Base-by-base conservation (phyloP, 768 basidiomycete genomes). In the Cystobasidiopsis lactophilus region DNA sequence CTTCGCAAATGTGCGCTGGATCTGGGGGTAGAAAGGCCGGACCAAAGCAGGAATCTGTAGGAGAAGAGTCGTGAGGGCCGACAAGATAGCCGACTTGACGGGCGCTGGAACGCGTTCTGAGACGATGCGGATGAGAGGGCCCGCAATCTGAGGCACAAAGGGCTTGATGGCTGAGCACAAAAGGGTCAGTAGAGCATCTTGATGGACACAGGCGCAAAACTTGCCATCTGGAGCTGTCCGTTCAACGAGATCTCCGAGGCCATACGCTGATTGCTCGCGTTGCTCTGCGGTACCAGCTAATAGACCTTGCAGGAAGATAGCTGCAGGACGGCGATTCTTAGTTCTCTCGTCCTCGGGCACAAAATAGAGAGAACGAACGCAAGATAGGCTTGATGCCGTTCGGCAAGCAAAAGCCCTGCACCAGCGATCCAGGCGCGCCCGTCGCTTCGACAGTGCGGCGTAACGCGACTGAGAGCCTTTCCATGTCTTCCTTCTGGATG, bases 1-100 rank as follows among this genome's bases (percentile, higher is more conserved):
- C 69, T 96, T 96, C 64, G 93, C 82, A 62, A 96, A 95, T 0
- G 88, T 95, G 31, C 89, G 77, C 62, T 95, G 91, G 31, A 96
- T 69, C 62, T 96, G 93, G 2, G 91, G 93, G 75, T 95, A 95
- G 78, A 96, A 96, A 2, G 91, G 91, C 66, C 83, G 85, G 60
- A 96, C 85, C 59, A 91, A 83, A 3, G 73, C 70, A 0, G 89
- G 88, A 23, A 93, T 88, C 41, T 76, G 74, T 57, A 78, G 77
- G 40, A 96, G 71, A 77, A 95, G 84, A 21, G 78, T 76, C 0
- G 78, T 76, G 47, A 98, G 74, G 4, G 89, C 84, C 31, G 74
- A 75, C 29, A 98, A 73, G 59, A 98, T 89, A 13, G 81, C 88
- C 3, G 77, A 77, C 69, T 96, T 95, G 66, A 95, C 86, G 21